Evolutionary conservation across 2,329 filamentous ascomycete genomes (phyloP).

Genomic region (Penicillium italicum): DNA sequence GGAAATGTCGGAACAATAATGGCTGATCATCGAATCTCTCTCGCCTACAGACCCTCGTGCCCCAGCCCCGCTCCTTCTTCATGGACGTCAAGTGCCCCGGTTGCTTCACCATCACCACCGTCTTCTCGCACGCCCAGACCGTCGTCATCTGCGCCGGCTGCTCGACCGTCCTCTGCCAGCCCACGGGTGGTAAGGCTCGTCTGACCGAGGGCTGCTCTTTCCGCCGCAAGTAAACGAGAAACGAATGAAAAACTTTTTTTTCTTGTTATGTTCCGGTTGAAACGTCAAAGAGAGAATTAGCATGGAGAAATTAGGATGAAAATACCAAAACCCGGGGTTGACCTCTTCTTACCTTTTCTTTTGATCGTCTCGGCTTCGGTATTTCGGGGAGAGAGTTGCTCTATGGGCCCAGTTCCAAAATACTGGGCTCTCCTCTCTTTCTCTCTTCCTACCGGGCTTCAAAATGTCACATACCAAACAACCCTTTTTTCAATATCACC

Average conservation of each 20-base stretch:
- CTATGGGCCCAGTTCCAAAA: slow-evolving; percentile 1
- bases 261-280: slow-evolving; percentile 27
- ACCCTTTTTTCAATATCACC: slow-evolving; percentile 21
- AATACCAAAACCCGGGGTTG: slow-evolving; percentile 25
- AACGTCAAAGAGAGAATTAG: slow-evolving; percentile 28
- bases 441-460: slow-evolving; percentile 22
- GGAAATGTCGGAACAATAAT: slow-evolving; percentile 3
- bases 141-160: slow-evolving; percentile 99
- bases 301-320: slow-evolving; percentile 31
- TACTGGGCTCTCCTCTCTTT: neutral
- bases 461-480: slow-evolving; percentile 28
- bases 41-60: slow-evolving; percentile 75
- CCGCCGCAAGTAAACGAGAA: slow-evolving; percentile 85
- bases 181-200: slow-evolving; percentile 97
- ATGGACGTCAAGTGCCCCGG: slow-evolving; percentile 99
- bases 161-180: slow-evolving; percentile 99
- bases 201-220: slow-evolving; percentile 99
- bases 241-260: slow-evolving; percentile 27
- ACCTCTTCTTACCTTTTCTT: slow-evolving; percentile 17
- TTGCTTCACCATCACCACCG: slow-evolving; percentile 99
- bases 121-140: slow-evolving; percentile 99
- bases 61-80: slow-evolving; percentile 98
- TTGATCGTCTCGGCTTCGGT: slow-evolving; percentile 21
- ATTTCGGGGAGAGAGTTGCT: slow-evolving; percentile 5
- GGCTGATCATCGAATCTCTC: slow-evolving; percentile 8